Evolutionary conservation across 257 asterid genomes (phyloP), one percentile per base, ranked within the genome.

Genomic region (Primulina eburnea): DNA sequence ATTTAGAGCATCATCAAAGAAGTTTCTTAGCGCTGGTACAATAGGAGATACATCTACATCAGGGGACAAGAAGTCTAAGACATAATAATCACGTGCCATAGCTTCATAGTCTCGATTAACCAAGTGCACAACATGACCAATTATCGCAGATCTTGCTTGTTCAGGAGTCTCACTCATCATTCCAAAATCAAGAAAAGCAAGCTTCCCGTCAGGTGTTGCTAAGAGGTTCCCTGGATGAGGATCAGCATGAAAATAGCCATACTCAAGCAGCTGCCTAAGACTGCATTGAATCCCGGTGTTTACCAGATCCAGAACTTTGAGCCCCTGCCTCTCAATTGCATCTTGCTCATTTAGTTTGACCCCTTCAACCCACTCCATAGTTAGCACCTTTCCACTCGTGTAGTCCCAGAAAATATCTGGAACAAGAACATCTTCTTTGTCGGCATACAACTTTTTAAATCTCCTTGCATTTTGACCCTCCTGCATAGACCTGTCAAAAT

Each of bases 161-260:
- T 94, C 98, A 56, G 99, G 97, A 75, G 98, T 91, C 83, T 94
- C 99, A 71, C 99, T 94, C 97, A 94, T 94, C 99, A 94, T 94
- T 75, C 99, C 97, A 80, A 94, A 91, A 84, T 94, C 99, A 75
- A 94, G 82, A 85, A 91, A 94, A 68, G 99, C 99, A 75, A 94
- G 99, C 82, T 89, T 94, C 71, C 99, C 97, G 62, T 94, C 97
- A 30, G 97, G 95, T 33, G 99, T 94, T 35, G 97, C 99, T 75
- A 91, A 81, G 63, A 91, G 96, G 77, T 94, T 94, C 62, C 99
- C 99, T 29, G 99, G 99, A 82, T 94, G 99, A 72, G 99, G 99
- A 85, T 94, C 99, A 26, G 97, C 99, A 81, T 94, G 99, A 79
- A 94, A 94, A 76, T 94, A 94, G 37, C 99, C 99, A 32, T 94